These are phyloP conservation scores for Spathaspora gorwiae DNA, from an alignment of 805 yeast genomes.

Conservation along the genomic window DNA sequence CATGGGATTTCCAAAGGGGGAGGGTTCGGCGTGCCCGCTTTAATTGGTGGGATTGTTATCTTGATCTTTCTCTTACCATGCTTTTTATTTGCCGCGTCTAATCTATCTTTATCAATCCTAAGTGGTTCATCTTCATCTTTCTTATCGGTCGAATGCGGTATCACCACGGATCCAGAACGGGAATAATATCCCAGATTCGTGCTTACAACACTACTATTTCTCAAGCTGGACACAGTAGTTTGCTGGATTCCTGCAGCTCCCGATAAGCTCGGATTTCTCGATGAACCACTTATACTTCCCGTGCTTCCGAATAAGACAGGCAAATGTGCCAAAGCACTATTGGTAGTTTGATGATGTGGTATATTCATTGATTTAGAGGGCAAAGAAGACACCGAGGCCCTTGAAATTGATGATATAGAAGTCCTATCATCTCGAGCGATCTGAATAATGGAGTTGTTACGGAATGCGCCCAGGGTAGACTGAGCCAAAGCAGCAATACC, in stretches of 20 bases:
- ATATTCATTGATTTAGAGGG: constrained; percentile 45
- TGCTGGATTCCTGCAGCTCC: constrained; percentile 34
- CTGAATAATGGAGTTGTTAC: constrained; percentile 39
- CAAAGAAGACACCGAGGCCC: constrained; percentile 38
- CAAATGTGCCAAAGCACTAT: constrained; percentile 37
- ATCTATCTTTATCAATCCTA: constrained; percentile 16
- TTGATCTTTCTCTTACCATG: constrained; percentile 6
- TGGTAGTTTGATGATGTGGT: constrained; percentile 41
- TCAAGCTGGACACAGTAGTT: constrained; percentile 34
- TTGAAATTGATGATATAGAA: constrained; percentile 24
- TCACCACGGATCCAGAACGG: constrained; percentile 35
- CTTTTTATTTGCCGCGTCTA: constrained; percentile 8
- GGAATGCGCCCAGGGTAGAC: constrained; percentile 12
- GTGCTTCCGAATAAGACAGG: constrained; percentile 40
- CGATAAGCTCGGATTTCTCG: constrained; percentile 32
- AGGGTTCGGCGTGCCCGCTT: constrained; percentile 9
- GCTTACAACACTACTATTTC: constrained; percentile 37
- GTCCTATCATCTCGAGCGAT: constrained; percentile 36
- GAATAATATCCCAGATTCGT: constrained; percentile 27
- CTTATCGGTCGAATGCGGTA: constrained; percentile 28
- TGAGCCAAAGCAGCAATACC: neutral
- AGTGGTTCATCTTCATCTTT: constrained; percentile 18
- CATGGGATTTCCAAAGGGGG: constrained; percentile 36
- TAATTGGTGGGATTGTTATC: constrained; percentile 5
- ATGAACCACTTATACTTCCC: constrained; percentile 37